These are phyloP conservation scores for Stagonosporopsis chrysanthemi DNA, from an alignment of 2,329 filamentous ascomycete genomes.

Conservation along the genomic window DNA sequence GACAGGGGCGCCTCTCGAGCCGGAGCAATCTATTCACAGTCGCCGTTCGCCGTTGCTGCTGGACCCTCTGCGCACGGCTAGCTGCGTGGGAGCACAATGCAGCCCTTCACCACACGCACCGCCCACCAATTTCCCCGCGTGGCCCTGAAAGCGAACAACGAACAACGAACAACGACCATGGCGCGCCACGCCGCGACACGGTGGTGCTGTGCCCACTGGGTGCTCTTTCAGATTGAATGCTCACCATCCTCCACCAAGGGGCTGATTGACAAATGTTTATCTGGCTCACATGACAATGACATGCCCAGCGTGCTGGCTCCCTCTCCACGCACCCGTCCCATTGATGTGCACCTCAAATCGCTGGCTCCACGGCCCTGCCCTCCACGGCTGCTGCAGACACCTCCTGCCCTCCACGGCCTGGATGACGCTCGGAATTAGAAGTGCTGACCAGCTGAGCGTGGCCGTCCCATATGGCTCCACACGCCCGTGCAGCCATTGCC, in stretches of 20 bases:
- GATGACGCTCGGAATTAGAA: conserved; percentile 13
- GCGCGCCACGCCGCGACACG: conserved; percentile 1
- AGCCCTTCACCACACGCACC: neutral
- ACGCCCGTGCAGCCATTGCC: conserved; percentile 20
- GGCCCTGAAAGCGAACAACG: neutral
- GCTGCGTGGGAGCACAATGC: neutral
- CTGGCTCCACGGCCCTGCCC: neutral
- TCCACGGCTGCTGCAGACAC: neutral
- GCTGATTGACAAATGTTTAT: conserved; percentile 10
- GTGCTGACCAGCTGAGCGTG: conserved; percentile 16
- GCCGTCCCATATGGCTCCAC: conserved; percentile 10
- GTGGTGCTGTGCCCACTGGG: neutral
- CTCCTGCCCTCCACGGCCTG: neutral
- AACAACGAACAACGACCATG: conserved; percentile 14
- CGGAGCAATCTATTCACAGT: conserved; percentile 14
- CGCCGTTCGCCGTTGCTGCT: conserved; percentile 5
- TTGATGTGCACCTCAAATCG: neutral
- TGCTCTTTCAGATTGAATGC: neutral
- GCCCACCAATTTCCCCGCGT: conserved; percentile 12
- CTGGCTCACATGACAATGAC: conserved; percentile 15
- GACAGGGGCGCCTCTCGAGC: conserved; percentile 16
- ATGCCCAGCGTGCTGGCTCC: neutral
- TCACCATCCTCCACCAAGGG: conserved; percentile 10
- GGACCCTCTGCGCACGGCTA: neutral
- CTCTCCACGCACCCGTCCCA: neutral